Percentiles rank a stretch among this genome's conserved stretches.
Conservation (phyloP, 2,329 filamentous ascomycete genomes). For the Blastomyces gilchristii region DNA sequence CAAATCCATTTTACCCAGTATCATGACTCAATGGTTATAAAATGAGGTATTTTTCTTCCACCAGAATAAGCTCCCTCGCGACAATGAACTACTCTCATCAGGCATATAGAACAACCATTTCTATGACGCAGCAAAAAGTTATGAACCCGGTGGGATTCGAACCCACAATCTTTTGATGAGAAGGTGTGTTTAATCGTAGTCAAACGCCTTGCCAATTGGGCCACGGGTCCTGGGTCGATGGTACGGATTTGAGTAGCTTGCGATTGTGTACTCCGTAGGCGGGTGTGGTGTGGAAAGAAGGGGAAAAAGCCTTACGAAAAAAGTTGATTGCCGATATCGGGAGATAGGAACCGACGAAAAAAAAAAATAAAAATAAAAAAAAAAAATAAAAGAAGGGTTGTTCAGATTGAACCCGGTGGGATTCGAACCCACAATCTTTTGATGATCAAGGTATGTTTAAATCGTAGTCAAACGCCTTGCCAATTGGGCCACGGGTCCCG, state of each 20-base stretch:
- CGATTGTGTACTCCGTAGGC: not conserved
- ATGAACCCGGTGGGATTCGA: constrained; percentile 8
- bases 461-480: constrained; percentile 8
- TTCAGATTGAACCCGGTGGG: constrained; percentile 4
- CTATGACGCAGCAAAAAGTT: too few relatives aligned
- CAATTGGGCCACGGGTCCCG: constrained; percentile 6
- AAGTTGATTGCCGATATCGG: too few relatives aligned
- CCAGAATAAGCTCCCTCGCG: too few relatives aligned
- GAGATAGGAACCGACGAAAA: too few relatives aligned
- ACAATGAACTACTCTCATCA: too few relatives aligned
- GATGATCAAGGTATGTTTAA: not conserved
- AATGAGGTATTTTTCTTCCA: not conserved
- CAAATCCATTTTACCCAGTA: not conserved
- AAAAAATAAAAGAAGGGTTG: too few relatives aligned
- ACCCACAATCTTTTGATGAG: constrained; percentile 8
- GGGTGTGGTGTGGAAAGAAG: too few relatives aligned
- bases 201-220: constrained; percentile 8
- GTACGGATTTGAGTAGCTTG: not conserved
- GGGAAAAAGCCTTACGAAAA: too few relatives aligned
- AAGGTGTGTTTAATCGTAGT: constrained; percentile 3
- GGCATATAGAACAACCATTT: too few relatives aligned
- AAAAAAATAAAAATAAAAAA: too few relatives aligned
- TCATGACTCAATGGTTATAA: not conserved
- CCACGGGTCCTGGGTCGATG: not conserved
- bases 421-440: constrained; percentile 9